phyloP scores from a whole-genome alignment of 179 eudicot species.

The Spinacia oleracea region DNA sequence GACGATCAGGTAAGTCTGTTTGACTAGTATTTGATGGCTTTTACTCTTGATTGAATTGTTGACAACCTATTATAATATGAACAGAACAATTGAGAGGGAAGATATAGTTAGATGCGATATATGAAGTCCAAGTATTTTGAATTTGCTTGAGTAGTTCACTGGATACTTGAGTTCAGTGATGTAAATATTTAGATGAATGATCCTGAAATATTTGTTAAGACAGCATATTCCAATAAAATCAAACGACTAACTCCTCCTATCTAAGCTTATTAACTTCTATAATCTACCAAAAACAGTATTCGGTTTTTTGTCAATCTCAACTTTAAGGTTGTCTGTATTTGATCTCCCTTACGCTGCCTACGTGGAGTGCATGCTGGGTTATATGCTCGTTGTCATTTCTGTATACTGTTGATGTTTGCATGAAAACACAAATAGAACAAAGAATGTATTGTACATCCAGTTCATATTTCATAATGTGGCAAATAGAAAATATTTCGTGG shows the following conservation, averaged over 20 bases:
- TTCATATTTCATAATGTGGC: background rate
- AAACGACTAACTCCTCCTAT: background rate
- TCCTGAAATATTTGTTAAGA: background rate
- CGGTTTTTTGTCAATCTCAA: background rate
- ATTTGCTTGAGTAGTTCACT: background rate
- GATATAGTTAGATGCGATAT: background rate
- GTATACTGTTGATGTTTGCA: background rate
- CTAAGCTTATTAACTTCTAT: background rate
- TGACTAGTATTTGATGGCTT: background rate
- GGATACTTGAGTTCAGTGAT: background rate
- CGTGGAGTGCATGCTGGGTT: slow-evolving; percentile 2
- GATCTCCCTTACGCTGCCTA: background rate
- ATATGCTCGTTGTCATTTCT: background rate
- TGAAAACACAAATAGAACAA: background rate
- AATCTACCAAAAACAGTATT: background rate
- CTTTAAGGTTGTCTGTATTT: background rate
- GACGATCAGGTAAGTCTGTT: slow-evolving; percentile 73
- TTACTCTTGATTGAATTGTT: background rate
- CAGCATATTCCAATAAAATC: background rate
- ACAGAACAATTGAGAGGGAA: background rate
- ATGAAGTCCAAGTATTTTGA: background rate
- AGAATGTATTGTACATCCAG: background rate
- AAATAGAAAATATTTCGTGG: background rate
- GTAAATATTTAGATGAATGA: background rate
- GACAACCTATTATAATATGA: background rate